These are phyloP conservation scores for Tetrapisispora arboricola DNA, from an alignment of 805 yeast species.

Conservation along the genomic window DNA sequence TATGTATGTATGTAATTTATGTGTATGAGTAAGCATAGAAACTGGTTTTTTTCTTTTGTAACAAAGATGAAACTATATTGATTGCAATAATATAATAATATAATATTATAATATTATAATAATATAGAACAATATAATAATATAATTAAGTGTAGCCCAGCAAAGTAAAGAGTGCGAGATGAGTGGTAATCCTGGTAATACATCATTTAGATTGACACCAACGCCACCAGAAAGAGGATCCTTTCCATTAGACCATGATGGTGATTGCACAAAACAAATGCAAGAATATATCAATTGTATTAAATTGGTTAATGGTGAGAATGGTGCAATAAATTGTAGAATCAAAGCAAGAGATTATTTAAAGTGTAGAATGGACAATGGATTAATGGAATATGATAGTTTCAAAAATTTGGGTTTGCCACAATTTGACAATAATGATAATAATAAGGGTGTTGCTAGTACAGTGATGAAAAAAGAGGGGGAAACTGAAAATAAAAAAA, in stretches of 20 bases:
- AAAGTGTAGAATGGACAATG: slow-evolving; percentile 80
- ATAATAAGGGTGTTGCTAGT: no score
- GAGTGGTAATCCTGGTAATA: slow-evolving; percentile 38
- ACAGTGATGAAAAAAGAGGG: no score
- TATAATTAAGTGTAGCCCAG: not conserved
- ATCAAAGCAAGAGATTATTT: slow-evolving; percentile 71
- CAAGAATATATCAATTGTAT: slow-evolving; percentile 65
- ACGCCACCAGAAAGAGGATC: slow-evolving; percentile 96
- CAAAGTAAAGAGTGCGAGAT: slow-evolving; percentile 5
- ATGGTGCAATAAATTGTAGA: slow-evolving; percentile 80
- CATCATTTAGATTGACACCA: slow-evolving; percentile 49
- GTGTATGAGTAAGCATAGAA: no score
- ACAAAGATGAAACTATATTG: no score
- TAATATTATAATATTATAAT: no score
- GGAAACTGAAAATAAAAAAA: not conserved
- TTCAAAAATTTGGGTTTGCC: slow-evolving; percentile 58
- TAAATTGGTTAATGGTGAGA: slow-evolving; percentile 64
- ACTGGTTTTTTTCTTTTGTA: no score
- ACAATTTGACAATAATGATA: not conserved
- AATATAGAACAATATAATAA: no score
- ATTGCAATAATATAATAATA: no score
- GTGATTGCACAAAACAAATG: slow-evolving; percentile 75
- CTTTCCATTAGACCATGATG: slow-evolving; percentile 84
- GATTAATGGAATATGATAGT: slow-evolving; percentile 48
- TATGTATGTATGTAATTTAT: no score